Evolutionary conservation across 1,139 yeast species (phyloP), one percentile per base, ranked within the genome.

Genomic region (Yamadazyma triangularis): DNA sequence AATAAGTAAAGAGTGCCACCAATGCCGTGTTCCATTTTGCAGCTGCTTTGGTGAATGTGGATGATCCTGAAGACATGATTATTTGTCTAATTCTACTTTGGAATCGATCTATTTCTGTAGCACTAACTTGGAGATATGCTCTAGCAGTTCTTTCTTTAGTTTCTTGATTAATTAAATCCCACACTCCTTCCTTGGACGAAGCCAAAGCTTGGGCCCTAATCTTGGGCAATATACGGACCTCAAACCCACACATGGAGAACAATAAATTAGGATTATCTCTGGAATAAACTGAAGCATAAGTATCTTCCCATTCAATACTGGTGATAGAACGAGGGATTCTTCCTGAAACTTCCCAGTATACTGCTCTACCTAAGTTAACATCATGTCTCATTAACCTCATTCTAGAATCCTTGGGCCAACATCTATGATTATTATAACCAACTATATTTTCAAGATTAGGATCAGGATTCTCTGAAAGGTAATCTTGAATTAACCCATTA

Each of bases 11-110:
- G 25, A 91, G 62, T 0, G 96, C 75, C 33, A 91, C 76, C 35
- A 93, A 64, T 0, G 96, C 91, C 1, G 96, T 87, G 50, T 93
- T 93, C 99, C 99, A 93, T 50, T 87, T 87, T 24, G 93, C 81
- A 2, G 95, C 96, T 38, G 91, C 85, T 54, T 88, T 91, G 0
- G 96, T 84, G 54, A 93, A 93, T 0, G 99, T 87, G 0, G 96
- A 81, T 0, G 96, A 86, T 0, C 98, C 98, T 0, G 96, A 84
- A 3, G 96, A 81, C 95, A 91, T 86, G 45, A 93, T 68, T 30
- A 93, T 81, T 50, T 91, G 96, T 23, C 96, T 70, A 25, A 91
- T 82, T 38, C 95, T 70, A 50, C 85, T 85, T 45, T 83, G 79
- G 60, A 93, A 93, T 33, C 75, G 74, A 23, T 80, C 83, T 30